Base-by-base conservation (phyloP, 192 early-diverging fungal genomes). In the Coemansia sp. region DNA sequence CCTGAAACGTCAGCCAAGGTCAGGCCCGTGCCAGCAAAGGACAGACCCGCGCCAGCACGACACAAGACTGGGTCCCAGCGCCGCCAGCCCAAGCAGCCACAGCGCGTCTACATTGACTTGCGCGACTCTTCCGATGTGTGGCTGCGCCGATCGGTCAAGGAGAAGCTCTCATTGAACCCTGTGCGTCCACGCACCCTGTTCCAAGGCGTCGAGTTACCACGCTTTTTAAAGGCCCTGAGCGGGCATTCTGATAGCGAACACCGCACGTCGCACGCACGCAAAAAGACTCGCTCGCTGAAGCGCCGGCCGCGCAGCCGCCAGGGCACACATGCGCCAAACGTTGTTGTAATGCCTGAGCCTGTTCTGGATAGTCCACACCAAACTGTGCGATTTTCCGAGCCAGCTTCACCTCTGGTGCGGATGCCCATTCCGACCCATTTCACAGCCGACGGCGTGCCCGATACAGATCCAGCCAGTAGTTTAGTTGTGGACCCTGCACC, bases 71-170 rank as follows among this genome's bases (percentile, higher is more conserved):
- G 32, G 19, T n/a, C 56, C 12, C 11, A 43, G 41, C 41, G 15
- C 14, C 23, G 27, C 15, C 54, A 2, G 14, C 23, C 2, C 7
- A 14, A 12, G 15, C 27, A 56, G 14, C 14, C 37, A 17, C 57
- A 15, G 21, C 57, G 57, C 38, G 45, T 59, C 19, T 24, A 17
- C 11, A 35, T 63, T 12, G 57, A 67, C 49, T 29, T 48, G 4
- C 47, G 15, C 43, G 72, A 68, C 57, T 53, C 66, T 15, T 67
- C 66, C 2, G 58, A 67, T 39, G 66, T 60, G 49, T 63, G 57
- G 60, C 37, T 51, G 57, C 65, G 65, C 37, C 32, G 48, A 15
- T 24, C 66, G 37, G 43, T 25, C 35, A 74, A 56, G 57, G 72
- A 74, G 19, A 68, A 57, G 41, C 38, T 59, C 12, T 68, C 66